These are phyloP conservation scores for Pseudoturritis turrita DNA, from an alignment of 345 rosid genomes.

Conservation along the genomic window DNA sequence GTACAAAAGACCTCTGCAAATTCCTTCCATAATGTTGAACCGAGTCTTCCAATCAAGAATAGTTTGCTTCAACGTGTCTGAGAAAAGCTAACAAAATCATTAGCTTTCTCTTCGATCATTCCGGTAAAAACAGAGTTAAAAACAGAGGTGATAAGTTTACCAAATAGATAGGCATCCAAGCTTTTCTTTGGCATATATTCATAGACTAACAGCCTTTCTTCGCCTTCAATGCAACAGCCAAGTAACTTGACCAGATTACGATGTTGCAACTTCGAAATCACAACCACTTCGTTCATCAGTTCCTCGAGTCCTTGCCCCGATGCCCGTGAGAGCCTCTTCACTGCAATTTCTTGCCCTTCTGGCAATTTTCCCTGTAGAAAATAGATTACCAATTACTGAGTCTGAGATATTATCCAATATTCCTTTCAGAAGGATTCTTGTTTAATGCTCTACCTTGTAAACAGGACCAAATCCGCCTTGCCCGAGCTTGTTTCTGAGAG, in stretches of 20 bases:
- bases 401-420: not conserved
- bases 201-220: slow-evolving; percentile 54
- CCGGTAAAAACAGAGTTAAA: not conserved
- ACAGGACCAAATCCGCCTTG: slow-evolving; percentile 56
- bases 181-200: slow-evolving; percentile 47
- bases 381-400: not conserved
- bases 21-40: slow-evolving; percentile 43
- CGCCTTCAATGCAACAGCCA: slow-evolving; percentile 57
- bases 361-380: slow-evolving; percentile 41
- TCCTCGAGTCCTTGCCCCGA: slow-evolving; percentile 65
- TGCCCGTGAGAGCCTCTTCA: slow-evolving; percentile 48
- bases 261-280: slow-evolving; percentile 63
- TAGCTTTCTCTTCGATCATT: not conserved
- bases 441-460: slow-evolving; percentile 26
- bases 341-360: slow-evolving; percentile 47
- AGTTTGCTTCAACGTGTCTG: slow-evolving; percentile 28
- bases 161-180: slow-evolving; percentile 39
- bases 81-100: not conserved
- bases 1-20: slow-evolving; percentile 43
- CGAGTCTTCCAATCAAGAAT: slow-evolving; percentile 40
- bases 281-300: slow-evolving; percentile 52
- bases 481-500: slow-evolving; percentile 37
- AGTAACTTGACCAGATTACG: slow-evolving; percentile 55
- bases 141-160: slow-evolving; percentile 25
- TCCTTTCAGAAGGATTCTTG: slow-evolving; percentile 15